A percentile compares a stretch with the other conserved stretches of the same genome.
Evolutionary conservation across 805 yeast genomes (phyloP).

Genomic region (Cyberlindnera veronae): DNA sequence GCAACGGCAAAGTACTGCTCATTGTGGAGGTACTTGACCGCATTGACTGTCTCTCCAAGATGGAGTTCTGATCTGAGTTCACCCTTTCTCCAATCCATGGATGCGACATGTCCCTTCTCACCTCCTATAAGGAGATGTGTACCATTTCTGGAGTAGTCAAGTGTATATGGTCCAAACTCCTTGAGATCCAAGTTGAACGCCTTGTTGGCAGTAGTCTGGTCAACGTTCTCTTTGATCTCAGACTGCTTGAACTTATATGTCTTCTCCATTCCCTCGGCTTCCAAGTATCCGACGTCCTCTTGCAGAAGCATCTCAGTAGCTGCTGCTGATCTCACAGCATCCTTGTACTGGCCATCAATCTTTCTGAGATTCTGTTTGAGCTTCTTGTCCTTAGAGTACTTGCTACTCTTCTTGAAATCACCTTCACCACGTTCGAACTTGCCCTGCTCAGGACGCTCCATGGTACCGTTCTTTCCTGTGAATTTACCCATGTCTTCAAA

Average conservation of each 20-base stretch:
- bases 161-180: constrained; percentile 81
- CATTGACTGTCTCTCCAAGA: constrained; percentile 84
- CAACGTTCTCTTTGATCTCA: constrained; percentile 75
- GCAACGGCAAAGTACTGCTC: constrained; percentile 96
- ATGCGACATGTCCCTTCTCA: constrained; percentile 89
- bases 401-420: constrained; percentile 17
- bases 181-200: constrained; percentile 67
- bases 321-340: constrained; percentile 80
- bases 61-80: constrained; percentile 75
- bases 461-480: constrained; percentile 25
- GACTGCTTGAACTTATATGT: constrained; percentile 82
- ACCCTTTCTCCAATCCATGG: constrained; percentile 94
- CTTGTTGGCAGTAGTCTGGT: constrained; percentile 69
- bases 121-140: constrained; percentile 84
- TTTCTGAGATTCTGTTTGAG: constrained; percentile 63
- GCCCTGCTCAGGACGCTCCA: constrained; percentile 28
- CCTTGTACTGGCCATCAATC: constrained; percentile 67
- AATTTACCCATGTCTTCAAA: constrained; percentile 24
- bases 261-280: constrained; percentile 92
- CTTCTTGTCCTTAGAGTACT: constrained; percentile 51
- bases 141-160: constrained; percentile 86
- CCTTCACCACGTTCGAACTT: constrained; percentile 31
- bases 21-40: constrained; percentile 86
- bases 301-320: constrained; percentile 80
- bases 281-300: constrained; percentile 83